These are phyloP conservation scores for Agastache rugosa DNA, from an alignment of 257 asterid genomes.

Conservation along the genomic window DNA sequence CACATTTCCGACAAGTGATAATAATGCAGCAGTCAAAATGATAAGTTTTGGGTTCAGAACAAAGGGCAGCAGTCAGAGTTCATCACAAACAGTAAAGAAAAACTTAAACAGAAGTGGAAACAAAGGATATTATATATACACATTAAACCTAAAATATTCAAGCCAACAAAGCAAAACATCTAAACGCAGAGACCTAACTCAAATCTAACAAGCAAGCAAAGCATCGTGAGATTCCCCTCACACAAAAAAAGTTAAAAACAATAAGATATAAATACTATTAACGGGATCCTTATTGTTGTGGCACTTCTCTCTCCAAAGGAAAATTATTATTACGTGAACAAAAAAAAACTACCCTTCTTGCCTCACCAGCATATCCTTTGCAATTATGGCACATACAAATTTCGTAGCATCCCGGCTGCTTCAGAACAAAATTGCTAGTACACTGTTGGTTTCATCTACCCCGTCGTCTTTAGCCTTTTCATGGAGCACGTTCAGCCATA, in stretches of 20 bases:
- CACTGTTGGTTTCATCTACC: conserved; percentile 36
- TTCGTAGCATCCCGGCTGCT: conserved; percentile 33
- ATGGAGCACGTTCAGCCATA: conserved; percentile 7
- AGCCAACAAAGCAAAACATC: conserved; percentile 20
- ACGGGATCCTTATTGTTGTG: conserved; percentile 35
- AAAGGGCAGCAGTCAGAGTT: no score
- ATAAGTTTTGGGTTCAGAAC: no score
- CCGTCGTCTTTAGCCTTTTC: conserved; percentile 30
- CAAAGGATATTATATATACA: not conserved
- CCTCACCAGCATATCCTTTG: conserved; percentile 40
- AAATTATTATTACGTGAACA: conserved; percentile 22
- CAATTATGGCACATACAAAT: conserved; percentile 4
- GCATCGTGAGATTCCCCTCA: not conserved
- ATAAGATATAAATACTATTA: conserved; percentile 37
- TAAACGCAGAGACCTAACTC: conserved; percentile 27
- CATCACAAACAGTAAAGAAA: no score
- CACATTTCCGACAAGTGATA: no score
- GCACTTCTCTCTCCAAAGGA: conserved; percentile 33
- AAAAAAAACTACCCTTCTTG: conserved; percentile 33
- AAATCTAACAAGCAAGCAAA: not conserved
- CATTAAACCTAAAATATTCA: conserved; percentile 3
- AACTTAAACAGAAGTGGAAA: not conserved
- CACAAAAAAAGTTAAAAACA: conserved; percentile 29
- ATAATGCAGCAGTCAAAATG: no score
- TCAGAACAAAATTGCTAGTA: conserved; percentile 44